Evolutionary conservation across 495 filamentous ascomycete genomes (phyloP), one percentile per base, ranked within the genome.

Genomic region (Neurospora sp.): DNA sequence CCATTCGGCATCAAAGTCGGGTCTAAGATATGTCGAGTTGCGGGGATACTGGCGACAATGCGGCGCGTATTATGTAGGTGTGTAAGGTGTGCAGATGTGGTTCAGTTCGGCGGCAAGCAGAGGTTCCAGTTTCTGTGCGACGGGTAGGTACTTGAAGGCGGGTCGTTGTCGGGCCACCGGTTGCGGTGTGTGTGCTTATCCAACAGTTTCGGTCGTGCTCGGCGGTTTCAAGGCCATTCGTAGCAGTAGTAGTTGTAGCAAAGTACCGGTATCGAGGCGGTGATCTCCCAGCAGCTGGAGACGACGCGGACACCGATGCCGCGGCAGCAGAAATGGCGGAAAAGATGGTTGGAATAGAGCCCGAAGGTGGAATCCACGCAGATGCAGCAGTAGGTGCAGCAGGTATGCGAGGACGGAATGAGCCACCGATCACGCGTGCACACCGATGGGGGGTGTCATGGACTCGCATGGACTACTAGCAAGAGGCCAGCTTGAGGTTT

Each of bases 61-160:
- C 75, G 78, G 73, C 75, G 74, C 76, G 70, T 75, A 75, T 74
- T 77, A 78, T 79, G 76, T 71, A 44, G 70, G 48, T 73, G 18
- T 42, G 68, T 39, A 40, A 69, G 73, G 14, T 70, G 74, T 66
- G 44, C 46, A 69, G 38, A 40, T 38, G 39, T 68, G 48, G 37
- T 71, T 71, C 41, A 40, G 70, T 71, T 71, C 41, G 44, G 70
- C 70, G 46, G 72, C 46, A 71, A 27, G 44, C 69, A 40, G 68
- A 39, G 40, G 35, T 69, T 38, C 68, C 37, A 44, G 46, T 35
- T 69, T 40, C 66, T 68, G 46, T 44, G 68, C 39, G 73, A 22
- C 38, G 70, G 40, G 22, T 69, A 44, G 31, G 35, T 20, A 70
- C 46, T 69, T 16, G 40, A 37, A 18, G 61, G 16, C 40, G 35